Base-by-base conservation (phyloP, 306 rosid genomes). In the Rubus parviflorus region DNA sequence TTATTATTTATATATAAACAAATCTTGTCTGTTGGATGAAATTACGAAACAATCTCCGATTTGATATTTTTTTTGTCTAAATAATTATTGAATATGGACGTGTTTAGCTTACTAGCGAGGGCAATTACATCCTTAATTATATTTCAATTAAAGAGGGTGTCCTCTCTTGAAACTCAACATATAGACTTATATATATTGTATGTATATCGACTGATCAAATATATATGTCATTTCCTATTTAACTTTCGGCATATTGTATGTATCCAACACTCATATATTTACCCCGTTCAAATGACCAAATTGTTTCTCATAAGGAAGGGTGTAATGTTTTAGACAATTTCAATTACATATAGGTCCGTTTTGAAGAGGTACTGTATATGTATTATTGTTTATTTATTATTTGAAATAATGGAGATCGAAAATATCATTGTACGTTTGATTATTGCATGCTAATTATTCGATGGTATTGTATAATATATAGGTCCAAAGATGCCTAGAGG, bases 401-500 rank as follows among this genome's bases (percentile, higher is more conserved):
- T 3, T 57, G 38, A 56, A 23, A 58, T 58, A 58, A 23, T 58
- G 63, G 9, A 22, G 37, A n/a, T n/a, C n/a, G n/a, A 3, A 57
- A 57, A 9, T 57, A 22, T 5, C 10, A 22, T 10, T 7, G 35
- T 56, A 42, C 8, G 6, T 4, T 42, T 42, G 8, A 42, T 42
- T 42, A 8, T 42, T 42, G 46, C 8, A 35, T 37, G 43, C 16
- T 60, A 25, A 3, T 60, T 42, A 4, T 8, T 42, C 6, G 6
- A 42, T 42, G 46, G 46, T 16, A 63, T 11, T 16, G 46, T 4
- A 40, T 48, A 13, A 48, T 14, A 17, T 65, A n/a, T 62, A 94
- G 98, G 98, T 95, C 8, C 98, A 95, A 82, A 95, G 98, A 83
- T 95, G 98, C 49, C 81, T 88, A 25, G 98, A 95, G 84, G 98